phyloP scores from a whole-genome alignment of 768 basidiomycete species.

The Hortiboletus flavorubellus region DNA sequence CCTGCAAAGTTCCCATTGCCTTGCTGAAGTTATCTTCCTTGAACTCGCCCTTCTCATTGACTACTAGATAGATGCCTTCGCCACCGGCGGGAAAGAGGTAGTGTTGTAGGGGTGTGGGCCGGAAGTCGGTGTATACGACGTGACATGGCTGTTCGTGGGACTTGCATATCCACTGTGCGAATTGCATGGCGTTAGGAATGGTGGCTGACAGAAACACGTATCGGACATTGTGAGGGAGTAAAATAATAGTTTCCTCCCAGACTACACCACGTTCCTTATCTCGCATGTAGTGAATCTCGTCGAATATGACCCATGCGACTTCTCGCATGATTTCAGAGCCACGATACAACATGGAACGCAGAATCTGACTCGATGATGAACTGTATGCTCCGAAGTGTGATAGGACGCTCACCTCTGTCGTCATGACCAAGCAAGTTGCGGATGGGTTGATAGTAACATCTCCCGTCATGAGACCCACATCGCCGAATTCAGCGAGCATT shows the following conservation, averaged over 20 bases:
- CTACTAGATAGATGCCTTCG: conserved; percentile 95
- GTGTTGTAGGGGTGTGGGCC: conserved; percentile 96
- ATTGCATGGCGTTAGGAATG: conserved; percentile 99
- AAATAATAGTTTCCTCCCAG: conserved; percentile 98
- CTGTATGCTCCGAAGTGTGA: background rate
- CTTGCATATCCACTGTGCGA: conserved; percentile 98
- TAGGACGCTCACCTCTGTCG: conserved; percentile 73
- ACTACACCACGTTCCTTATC: conserved; percentile 99
- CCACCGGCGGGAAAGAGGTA: conserved; percentile 97
- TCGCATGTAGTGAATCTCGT: conserved; percentile 99
- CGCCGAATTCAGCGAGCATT: conserved; percentile 94
- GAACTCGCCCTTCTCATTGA: conserved; percentile 98
- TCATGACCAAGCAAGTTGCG: conserved; percentile 98
- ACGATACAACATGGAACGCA: conserved; percentile 97
- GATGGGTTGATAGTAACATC: conserved; percentile 99
- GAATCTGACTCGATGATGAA: conserved; percentile 56
- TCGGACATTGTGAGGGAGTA: conserved; percentile 92
- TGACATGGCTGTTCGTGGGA: conserved; percentile 98
- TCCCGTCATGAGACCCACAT: conserved; percentile 98
- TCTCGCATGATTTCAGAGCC: conserved; percentile 99
- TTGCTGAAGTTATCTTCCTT: conserved; percentile 96
- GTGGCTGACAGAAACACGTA: conserved; percentile 99
- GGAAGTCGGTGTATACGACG: conserved; percentile 98
- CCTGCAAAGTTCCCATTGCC: conserved; percentile 93
- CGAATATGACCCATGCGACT: conserved; percentile 99